Conservation (phyloP, 1,139 yeast genomes). For the Geotrichum reessii region DNA sequence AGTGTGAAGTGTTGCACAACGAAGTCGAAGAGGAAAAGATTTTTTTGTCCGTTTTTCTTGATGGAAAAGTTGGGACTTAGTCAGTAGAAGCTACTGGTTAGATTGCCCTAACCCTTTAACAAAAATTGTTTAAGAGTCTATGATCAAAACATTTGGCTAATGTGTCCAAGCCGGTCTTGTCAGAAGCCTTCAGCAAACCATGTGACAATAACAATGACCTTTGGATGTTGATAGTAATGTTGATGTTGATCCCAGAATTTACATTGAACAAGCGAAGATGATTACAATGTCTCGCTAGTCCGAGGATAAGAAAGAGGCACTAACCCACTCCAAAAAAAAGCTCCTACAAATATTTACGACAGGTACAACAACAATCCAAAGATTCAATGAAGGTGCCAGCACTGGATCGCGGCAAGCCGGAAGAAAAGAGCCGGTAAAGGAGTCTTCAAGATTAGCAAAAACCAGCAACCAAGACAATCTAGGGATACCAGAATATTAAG, state of each 20-base stretch:
- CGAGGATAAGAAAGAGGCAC: background rate
- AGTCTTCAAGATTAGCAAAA: background rate
- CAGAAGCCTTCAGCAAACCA: background rate
- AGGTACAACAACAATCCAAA: background rate
- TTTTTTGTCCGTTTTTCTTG: background rate
- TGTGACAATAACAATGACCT: background rate
- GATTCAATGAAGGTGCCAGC: background rate
- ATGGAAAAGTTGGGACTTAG: background rate
- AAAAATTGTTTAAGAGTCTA: too few relatives aligned
- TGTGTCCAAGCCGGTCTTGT: background rate
- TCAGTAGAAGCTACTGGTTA: background rate
- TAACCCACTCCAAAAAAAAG: background rate
- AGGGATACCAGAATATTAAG: background rate
- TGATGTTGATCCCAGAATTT: background rate
- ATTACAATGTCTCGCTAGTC: background rate
- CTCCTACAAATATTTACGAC: background rate
- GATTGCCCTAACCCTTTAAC: background rate
- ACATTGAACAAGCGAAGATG: background rate
- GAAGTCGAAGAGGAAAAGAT: background rate
- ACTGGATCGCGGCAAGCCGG: background rate
- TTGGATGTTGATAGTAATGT: background rate
- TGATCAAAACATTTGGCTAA: background rate
- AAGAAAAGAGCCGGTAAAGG: background rate
- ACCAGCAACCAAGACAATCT: background rate
- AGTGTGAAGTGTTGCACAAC: background rate